Conservation (phyloP, 306 rosid species). For the Cicer yamashitae region DNA sequence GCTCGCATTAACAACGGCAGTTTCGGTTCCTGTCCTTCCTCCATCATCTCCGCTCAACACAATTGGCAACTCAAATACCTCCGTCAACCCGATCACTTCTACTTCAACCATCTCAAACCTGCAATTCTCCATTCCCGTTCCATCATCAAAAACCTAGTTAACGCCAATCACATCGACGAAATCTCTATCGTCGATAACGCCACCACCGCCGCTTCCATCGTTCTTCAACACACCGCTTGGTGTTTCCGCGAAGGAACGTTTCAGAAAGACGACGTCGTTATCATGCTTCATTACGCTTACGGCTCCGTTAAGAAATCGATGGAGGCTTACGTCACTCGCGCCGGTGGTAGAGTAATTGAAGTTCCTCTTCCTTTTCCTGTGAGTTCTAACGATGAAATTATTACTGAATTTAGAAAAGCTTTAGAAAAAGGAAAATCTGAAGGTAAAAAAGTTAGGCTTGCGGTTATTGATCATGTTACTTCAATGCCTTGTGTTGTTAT, state of each 20-base stretch:
- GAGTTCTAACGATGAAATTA: conserved; percentile 68
- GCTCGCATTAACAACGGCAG: conserved; percentile 97
- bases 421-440: conserved; percentile 68
- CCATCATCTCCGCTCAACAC: conserved; percentile 68
- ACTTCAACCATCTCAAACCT: conserved; percentile 67
- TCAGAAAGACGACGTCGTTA: conserved; percentile 70
- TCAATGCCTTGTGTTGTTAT: conserved; percentile 94
- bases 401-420: conserved; percentile 73
- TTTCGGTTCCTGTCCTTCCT: conserved; percentile 84
- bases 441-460: conserved; percentile 81
- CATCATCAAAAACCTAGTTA: conserved; percentile 65
- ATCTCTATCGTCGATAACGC: conserved; percentile 95
- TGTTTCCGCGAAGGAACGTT: conserved; percentile 74
- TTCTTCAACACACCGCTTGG: conserved; percentile 84
- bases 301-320: conserved; percentile 91
- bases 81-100: conserved; percentile 86
- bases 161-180: conserved; percentile 78
- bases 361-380: conserved; percentile 92
- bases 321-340: conserved; percentile 86
- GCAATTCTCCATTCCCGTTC: conserved; percentile 69
- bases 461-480: conserved; percentile 94
- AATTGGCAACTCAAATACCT: conserved; percentile 62
- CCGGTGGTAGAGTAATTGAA: conserved; percentile 85
- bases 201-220: conserved; percentile 97
- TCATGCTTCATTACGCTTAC: conserved; percentile 91